phyloP scores from a whole-genome alignment of 2,329 filamentous ascomycete species.

The Cylindrodendrum hubeiense region DNA sequence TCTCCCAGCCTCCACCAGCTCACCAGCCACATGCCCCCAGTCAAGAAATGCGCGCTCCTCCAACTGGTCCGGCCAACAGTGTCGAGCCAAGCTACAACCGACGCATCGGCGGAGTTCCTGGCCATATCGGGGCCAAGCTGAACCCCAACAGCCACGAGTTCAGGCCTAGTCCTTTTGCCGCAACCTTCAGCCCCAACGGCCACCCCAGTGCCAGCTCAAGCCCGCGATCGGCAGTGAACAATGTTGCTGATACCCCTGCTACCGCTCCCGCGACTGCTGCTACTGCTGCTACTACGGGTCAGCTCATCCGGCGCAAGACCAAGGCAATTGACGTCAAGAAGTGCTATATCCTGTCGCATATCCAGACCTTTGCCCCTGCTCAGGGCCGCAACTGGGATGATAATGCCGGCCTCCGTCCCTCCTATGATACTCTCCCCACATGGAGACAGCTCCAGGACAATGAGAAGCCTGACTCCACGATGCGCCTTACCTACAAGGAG shows the following conservation, averaged over 20 bases:
- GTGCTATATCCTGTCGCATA: slow-evolving; percentile 65
- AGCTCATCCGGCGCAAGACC: slow-evolving; percentile 77
- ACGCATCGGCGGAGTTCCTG: slow-evolving; percentile 63
- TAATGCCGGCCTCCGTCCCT: slow-evolving; percentile 85
- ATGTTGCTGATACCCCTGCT: slow-evolving; percentile 51
- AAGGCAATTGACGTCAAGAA: slow-evolving; percentile 79
- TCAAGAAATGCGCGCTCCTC: slow-evolving; percentile 77
- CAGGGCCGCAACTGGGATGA: slow-evolving; percentile 74
- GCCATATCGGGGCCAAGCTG: slow-evolving; percentile 67
- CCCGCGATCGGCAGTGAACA: slow-evolving; percentile 73
- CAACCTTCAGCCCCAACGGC: slow-evolving; percentile 81
- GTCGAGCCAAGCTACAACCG: slow-evolving; percentile 65
- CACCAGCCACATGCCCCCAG: slow-evolving; percentile 64
- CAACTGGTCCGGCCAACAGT: slow-evolving; percentile 77
- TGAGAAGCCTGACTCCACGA: slow-evolving; percentile 76
- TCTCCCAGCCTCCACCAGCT: slow-evolving; percentile 55
- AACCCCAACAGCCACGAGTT: slow-evolving; percentile 83
- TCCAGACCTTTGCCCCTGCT: slow-evolving; percentile 66
- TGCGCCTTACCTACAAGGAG: slow-evolving; percentile 78
- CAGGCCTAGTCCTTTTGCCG: slow-evolving; percentile 84
- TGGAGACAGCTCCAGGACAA: slow-evolving; percentile 83
- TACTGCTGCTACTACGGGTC: slow-evolving; percentile 47
- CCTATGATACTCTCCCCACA: slow-evolving; percentile 86
- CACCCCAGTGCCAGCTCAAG: slow-evolving; percentile 78
- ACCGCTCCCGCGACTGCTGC: slow-evolving; percentile 47